phyloP scores from a whole-genome alignment of 2,329 filamentous ascomycete genomes.

The Periconia macrospinosa region DNA sequence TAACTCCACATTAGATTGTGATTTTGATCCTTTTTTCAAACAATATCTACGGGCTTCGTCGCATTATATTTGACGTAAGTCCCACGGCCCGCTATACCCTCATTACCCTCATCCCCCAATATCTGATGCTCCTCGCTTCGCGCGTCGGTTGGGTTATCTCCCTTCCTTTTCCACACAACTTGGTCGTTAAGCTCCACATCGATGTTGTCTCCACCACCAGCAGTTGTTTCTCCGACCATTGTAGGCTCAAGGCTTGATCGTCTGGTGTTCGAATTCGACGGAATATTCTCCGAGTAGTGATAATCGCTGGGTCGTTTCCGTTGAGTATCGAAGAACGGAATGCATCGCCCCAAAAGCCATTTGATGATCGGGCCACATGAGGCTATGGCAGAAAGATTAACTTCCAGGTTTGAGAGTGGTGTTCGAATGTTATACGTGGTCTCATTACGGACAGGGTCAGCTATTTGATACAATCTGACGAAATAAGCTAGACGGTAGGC shows the following conservation, averaged over 20 bases:
- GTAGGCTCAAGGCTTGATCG: background rate
- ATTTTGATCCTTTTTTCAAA: background rate
- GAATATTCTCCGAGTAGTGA: background rate
- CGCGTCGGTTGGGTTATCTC: background rate
- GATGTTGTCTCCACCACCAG: background rate
- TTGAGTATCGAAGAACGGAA: conserved; percentile 6
- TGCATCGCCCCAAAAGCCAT: conserved; percentile 10
- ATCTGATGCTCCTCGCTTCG: background rate
- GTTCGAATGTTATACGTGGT: conserved; percentile 8
- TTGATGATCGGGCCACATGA: conserved; percentile 11
- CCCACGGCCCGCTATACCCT: background rate
- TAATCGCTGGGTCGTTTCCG: background rate
- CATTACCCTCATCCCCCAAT: background rate
- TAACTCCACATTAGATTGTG: background rate
- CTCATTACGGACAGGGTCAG: background rate
- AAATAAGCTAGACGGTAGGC: conserved; percentile 10
- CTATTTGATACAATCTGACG: background rate
- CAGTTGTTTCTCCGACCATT: background rate
- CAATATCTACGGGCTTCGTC: background rate
- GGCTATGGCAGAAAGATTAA: conserved; percentile 9
- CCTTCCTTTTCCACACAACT: background rate
- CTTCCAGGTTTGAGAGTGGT: conserved; percentile 8
- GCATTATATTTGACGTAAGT: background rate
- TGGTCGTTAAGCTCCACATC: background rate
- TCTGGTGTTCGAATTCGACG: background rate